These are phyloP conservation scores for Malania oleifera DNA, from an alignment of 164 flowering plant species.

Conservation along the genomic window DNA sequence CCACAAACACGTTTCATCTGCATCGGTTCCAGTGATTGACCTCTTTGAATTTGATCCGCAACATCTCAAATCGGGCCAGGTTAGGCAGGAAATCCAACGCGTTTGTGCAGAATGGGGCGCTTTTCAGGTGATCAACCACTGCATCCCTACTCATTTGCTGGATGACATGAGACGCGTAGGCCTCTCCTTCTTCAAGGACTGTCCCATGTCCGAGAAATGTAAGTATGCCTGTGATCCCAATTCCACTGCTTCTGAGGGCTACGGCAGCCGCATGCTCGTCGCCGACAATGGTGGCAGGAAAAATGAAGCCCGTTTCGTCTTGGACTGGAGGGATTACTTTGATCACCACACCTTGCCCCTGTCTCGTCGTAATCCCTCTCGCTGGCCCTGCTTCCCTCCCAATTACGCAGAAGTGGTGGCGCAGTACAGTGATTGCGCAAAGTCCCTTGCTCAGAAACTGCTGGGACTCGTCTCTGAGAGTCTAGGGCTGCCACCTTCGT, in stretches of 20 bases:
- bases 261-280: slow-evolving; percentile 77
- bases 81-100: slow-evolving; percentile 23
- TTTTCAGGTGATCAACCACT: slow-evolving; percentile 74
- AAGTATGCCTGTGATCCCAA: slow-evolving; percentile 52
- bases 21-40: slow-evolving; percentile 47
- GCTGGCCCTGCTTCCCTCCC: slow-evolving; percentile 64
- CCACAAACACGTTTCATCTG: not conserved
- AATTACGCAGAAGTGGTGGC: slow-evolving; percentile 50
- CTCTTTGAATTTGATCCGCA: slow-evolving; percentile 27
- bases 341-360: slow-evolving; percentile 87
- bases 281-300: slow-evolving; percentile 20
- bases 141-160: slow-evolving; percentile 42
- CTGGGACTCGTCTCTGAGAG: slow-evolving; percentile 59
- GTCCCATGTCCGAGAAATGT: slow-evolving; percentile 41
- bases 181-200: slow-evolving; percentile 46
- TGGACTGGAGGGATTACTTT: slow-evolving; percentile 95
- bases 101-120: slow-evolving; percentile 85
- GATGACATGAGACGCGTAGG: slow-evolving; percentile 39
- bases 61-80: slow-evolving; percentile 7
- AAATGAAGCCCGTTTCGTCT: too few relatives aligned
- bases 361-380: slow-evolving; percentile 55
- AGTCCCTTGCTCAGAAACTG: slow-evolving; percentile 52
- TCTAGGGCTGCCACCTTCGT: slow-evolving; percentile 46
- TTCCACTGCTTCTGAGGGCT: slow-evolving; percentile 73
- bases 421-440: slow-evolving; percentile 63